Base-by-base conservation (phyloP, 768 basidiomycete species). In the Pleurotus djamor region DNA sequence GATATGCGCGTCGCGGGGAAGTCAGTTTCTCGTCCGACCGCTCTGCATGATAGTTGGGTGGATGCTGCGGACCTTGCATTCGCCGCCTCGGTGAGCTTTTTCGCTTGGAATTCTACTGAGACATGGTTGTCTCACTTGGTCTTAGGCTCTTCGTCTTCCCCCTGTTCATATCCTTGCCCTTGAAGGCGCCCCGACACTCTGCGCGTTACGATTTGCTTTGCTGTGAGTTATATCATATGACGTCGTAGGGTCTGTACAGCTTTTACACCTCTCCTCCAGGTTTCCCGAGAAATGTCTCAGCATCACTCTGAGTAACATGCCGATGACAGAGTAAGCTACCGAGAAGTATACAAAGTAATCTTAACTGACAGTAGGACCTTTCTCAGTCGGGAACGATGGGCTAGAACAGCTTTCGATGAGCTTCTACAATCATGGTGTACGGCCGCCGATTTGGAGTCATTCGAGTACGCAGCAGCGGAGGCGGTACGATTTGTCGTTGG, bases 41-140 rank as follows among this genome's bases (percentile, higher is more conserved):
- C 79, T 6, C 73, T 76, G 48, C 85, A 87, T 65, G 91, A 93
- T 71, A 82, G 79, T 60, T 93, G 89, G 84, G 89, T 91, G 5
- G 84, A 89, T 44, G 88, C 90, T 1, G 91, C 89, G 37, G 91
- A 92, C 74, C 65, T 92, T 38, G 91, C 88, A 3, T 77, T 82
- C 13, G 85, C 83, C 54, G 81, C 82, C 63, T 82, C 84, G 71
- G 89, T 86, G 61, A 47, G 83, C 75, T 21, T 59, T 44, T 48
- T 59, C 21, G 1, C 28, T 47, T 14, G 21, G 33, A 41, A 36
- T 3, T 47, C 34, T 33, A 28, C 32, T 28, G 17, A 36, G 9
- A n/a, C 32, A 8, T 28, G 9, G 12, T 54, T 14, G 16, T 10
- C 41, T 57, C 6, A 47, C 41, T 28, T 37, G 21, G 21, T 62